Percentiles rank a stretch among this genome's conserved stretches.
Evolutionary conservation across 2,329 filamentous ascomycete species (phyloP).

Genomic region (Trichoderma cornu-damae): DNA sequence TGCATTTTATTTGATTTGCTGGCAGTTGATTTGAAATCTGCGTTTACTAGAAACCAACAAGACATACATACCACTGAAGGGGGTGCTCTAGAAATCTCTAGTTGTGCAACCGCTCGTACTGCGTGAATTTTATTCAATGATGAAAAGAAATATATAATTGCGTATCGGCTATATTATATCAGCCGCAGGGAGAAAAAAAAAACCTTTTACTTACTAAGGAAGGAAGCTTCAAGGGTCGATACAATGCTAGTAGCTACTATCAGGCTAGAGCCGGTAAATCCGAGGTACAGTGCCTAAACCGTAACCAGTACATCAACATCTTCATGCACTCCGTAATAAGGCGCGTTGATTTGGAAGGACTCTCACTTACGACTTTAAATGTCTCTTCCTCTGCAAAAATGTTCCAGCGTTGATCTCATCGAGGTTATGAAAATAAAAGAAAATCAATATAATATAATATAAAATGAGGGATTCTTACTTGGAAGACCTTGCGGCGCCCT

Average conservation of each 20-base stretch:
- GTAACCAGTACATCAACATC: neutral
- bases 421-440: no score
- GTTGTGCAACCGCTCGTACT: no score
- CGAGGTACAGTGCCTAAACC: neutral
- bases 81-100: no score
- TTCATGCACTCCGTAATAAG: neutral
- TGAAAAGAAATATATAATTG: no score
- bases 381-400: neutral
- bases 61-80: no score
- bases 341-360: neutral
- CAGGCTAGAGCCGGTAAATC: neutral
- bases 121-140: no score
- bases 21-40: no score
- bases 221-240: neutral
- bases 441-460: no score
- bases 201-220: no score
- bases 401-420: neutral
- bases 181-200: no score
- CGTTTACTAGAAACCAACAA: no score
- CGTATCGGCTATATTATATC: no score
- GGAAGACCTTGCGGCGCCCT: constrained; percentile 39
- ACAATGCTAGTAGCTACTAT: neutral
- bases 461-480: constrained; percentile 5
- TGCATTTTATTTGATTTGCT: neutral
- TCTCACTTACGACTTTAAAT: constrained; percentile 3